phyloP scores from a whole-genome alignment of 2,329 filamentous ascomycete species.

The Taxawa tesnikishii region DNA sequence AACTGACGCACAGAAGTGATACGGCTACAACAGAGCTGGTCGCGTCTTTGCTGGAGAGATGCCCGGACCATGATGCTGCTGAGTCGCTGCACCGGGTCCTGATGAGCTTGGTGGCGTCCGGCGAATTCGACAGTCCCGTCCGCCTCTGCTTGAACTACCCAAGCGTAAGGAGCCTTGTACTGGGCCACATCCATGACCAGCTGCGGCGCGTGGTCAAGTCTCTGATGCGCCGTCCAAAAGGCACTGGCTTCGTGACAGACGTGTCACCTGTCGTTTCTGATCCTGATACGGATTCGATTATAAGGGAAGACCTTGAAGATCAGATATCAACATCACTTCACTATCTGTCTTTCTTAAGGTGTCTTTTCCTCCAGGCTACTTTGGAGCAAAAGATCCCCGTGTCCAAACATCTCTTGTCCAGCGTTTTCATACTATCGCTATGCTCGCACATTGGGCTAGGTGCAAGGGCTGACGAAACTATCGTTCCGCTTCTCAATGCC shows the following conservation, averaged over 20 bases:
- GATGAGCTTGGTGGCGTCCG: conserved; percentile 9
- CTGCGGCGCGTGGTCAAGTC: conserved; percentile 3
- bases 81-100: conserved; percentile 5
- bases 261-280: conserved; percentile 3
- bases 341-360: not conserved
- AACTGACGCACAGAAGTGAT: not conserved
- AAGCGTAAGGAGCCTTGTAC: conserved; percentile 7
- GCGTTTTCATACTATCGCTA: too few species aligned
- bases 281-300: too few species aligned
- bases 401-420: too few species aligned
- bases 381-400: too few species aligned
- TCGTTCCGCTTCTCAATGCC: too few species aligned
- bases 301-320: not conserved
- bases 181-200: conserved; percentile 5
- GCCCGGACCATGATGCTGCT: conserved; percentile 7
- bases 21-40: conserved; percentile 4
- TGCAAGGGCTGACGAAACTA: too few species aligned
- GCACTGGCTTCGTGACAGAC: conserved; percentile 3
- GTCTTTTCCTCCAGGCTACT: too few species aligned
- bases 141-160: conserved; percentile 10
- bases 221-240: conserved; percentile 4
- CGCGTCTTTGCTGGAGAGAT: conserved; percentile 2
- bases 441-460: too few species aligned
- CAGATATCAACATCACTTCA: not conserved
- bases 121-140: conserved; percentile 9